These are phyloP conservation scores for Trichoderma afroharzianum DNA, from an alignment of 2,329 filamentous ascomycete genomes.

Conservation along the genomic window DNA sequence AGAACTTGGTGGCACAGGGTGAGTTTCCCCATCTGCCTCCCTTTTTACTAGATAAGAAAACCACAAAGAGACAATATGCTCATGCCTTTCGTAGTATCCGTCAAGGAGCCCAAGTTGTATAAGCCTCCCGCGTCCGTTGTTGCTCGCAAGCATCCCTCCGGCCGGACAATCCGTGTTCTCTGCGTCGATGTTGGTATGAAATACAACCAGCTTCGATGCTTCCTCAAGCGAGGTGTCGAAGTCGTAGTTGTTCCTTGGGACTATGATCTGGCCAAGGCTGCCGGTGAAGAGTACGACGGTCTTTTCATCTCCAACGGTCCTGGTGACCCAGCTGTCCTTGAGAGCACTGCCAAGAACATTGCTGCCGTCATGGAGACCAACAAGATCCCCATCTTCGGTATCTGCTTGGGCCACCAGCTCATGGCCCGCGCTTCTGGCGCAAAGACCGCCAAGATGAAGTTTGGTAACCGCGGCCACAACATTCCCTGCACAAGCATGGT, in stretches of 20 bases:
- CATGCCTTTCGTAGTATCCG: slow-evolving; percentile 66
- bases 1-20: slow-evolving; percentile 94
- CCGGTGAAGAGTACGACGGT: slow-evolving; percentile 84
- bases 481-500: slow-evolving; percentile 96
- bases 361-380: slow-evolving; percentile 71
- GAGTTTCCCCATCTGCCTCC: slow-evolving; percentile 40
- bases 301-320: slow-evolving; percentile 98
- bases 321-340: slow-evolving; percentile 86
- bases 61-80: slow-evolving; percentile 31
- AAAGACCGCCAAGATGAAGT: slow-evolving; percentile 93
- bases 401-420: slow-evolving; percentile 92
- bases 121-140: slow-evolving; percentile 68
- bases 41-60: background rate
- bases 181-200: slow-evolving; percentile 98
- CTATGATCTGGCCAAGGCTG: slow-evolving; percentile 77
- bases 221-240: slow-evolving; percentile 86
- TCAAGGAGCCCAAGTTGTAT: slow-evolving; percentile 81
- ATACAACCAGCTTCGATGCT: slow-evolving; percentile 94
- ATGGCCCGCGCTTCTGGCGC: slow-evolving; percentile 85
- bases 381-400: slow-evolving; percentile 87
- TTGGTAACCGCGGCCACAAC: slow-evolving; percentile 97
- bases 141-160: slow-evolving; percentile 81
- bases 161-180: slow-evolving; percentile 79
- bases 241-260: slow-evolving; percentile 95
- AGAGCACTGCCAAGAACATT: slow-evolving; percentile 76